Evolutionary conservation across 2,329 filamentous ascomycete species (phyloP).

Genomic region (Fusarium nelsonii): DNA sequence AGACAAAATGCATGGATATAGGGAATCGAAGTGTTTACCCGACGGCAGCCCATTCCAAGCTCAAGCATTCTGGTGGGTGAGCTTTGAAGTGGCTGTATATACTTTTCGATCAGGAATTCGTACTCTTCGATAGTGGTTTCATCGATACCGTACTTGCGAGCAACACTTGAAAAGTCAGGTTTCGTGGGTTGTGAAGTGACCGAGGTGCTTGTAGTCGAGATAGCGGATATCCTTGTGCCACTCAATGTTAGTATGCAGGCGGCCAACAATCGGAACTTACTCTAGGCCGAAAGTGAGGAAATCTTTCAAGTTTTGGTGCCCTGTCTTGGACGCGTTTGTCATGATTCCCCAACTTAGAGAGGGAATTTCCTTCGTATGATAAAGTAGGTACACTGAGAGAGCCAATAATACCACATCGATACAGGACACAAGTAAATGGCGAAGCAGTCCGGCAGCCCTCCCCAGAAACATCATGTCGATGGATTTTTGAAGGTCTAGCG

Average conservation of each 20-base stretch:
- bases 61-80: constrained; percentile 56
- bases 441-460: background rate
- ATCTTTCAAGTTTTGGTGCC: background rate
- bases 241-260: background rate
- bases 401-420: background rate
- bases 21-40: constrained; percentile 39
- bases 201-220: background rate
- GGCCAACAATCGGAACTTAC: background rate
- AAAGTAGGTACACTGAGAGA: background rate
- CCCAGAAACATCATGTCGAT: background rate
- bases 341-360: too few species aligned
- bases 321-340: background rate
- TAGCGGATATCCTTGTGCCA: background rate
- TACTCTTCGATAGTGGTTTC: constrained; percentile 57
- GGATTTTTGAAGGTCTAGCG: background rate
- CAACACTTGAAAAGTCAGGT: constrained; percentile 38
- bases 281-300: background rate
- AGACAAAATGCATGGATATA: constrained; percentile 30
- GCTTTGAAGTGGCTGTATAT: constrained; percentile 51
- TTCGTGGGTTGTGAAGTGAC: background rate
- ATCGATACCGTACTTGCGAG: constrained; percentile 54
- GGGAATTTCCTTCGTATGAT: background rate
- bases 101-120: constrained; percentile 57
- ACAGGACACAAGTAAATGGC: background rate
- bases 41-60: constrained; percentile 57